Evolutionary conservation across 2,329 filamentous ascomycete genomes (phyloP).

Genomic region (Pseudogymnoascus sp.): DNA sequence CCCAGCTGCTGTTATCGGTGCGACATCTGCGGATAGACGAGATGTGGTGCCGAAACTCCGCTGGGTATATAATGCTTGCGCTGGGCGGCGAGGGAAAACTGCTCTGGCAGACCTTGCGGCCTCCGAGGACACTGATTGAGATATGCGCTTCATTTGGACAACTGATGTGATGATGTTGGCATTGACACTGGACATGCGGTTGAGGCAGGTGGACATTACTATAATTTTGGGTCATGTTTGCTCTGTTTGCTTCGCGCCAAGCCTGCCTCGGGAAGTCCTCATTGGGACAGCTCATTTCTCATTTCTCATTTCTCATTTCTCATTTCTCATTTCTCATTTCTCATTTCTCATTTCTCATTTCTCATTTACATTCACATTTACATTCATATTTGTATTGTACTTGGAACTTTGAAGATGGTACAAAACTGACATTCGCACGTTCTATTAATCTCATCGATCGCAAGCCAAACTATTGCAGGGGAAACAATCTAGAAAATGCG

Average conservation of each 20-base stretch:
- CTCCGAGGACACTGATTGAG: slow-evolving; percentile 18
- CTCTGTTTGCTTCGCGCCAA: slow-evolving; percentile 8
- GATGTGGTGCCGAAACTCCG: slow-evolving; percentile 24
- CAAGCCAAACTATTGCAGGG: background rate
- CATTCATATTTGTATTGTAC: background rate
- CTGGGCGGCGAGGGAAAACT: slow-evolving; percentile 1
- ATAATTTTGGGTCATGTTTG: slow-evolving; percentile 6
- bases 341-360: too few species aligned
- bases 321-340: too few species aligned
- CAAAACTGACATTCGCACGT: background rate
- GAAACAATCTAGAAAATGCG: slow-evolving; percentile 23
- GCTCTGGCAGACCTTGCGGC: slow-evolving; percentile 14
- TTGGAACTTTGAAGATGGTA: background rate
- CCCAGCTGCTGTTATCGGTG: slow-evolving; percentile 48
- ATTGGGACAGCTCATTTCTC: background rate
- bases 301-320: too few species aligned
- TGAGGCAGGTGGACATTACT: background rate
- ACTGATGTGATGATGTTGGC: background rate
- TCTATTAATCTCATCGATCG: background rate
- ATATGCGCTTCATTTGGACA: slow-evolving; percentile 25
- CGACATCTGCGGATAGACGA: slow-evolving; percentile 23
- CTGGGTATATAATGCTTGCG: slow-evolving; percentile 9
- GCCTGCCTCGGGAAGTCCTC: background rate
- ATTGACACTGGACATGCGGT: background rate
- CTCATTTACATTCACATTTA: background rate